Conservation (phyloP, 192 early-diverging fungal genomes). For the Haplosporangium gracile region DNA sequence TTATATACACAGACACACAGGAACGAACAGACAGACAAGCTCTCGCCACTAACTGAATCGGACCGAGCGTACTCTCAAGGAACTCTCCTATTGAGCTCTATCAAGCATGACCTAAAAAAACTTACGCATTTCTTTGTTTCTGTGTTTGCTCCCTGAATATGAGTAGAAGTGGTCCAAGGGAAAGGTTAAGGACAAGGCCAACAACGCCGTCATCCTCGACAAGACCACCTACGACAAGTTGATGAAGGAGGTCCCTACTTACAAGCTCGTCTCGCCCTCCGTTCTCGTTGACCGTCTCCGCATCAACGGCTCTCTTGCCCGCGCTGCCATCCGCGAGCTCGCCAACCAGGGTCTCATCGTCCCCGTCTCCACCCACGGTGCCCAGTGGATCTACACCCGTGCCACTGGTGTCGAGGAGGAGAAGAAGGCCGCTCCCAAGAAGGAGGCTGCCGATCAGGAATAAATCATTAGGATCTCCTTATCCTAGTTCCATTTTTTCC, state of each 20-base stretch:
- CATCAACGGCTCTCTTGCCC: constrained; percentile 97
- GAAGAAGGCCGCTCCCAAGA: constrained; percentile 40
- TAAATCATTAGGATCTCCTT: constrained; percentile 21
- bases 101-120: neutral
- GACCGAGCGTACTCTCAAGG: too few species aligned
- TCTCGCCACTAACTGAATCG: too few species aligned
- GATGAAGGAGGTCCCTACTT: constrained; percentile 98
- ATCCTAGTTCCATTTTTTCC: neutral
- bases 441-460: constrained; percentile 37
- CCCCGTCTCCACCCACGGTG: constrained; percentile 87
- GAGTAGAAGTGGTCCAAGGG: constrained; percentile 99
- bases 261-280: constrained; percentile 98
- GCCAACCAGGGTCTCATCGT: constrained; percentile 85
- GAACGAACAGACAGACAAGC: too few species aligned
- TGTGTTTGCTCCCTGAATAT: neutral
- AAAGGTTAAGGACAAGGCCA: constrained; percentile 99
- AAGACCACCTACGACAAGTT: constrained; percentile 96
- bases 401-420: constrained; percentile 62
- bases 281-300: constrained; percentile 97
- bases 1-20: too few species aligned
- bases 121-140: neutral
- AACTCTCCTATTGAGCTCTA: too few species aligned
- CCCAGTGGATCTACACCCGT: constrained; percentile 87
- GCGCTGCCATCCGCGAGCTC: constrained; percentile 57
- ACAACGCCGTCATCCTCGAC: constrained; percentile 97